Conservation (phyloP, 1,139 yeast species). For the Yamadazyma taylorii region DNA sequence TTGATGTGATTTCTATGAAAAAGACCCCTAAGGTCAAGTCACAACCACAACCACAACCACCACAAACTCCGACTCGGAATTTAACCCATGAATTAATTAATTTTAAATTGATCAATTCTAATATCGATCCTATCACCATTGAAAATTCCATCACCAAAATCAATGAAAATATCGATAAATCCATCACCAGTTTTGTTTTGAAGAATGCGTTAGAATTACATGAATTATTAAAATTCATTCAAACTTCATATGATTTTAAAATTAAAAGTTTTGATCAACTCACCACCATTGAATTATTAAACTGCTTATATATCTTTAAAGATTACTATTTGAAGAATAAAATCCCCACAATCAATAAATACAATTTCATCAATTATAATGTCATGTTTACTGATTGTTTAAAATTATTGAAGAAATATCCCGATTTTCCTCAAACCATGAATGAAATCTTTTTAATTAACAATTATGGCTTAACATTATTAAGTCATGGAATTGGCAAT, state of each 20-base stretch:
- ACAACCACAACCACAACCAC: neutral
- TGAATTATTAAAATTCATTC: constrained; percentile 25
- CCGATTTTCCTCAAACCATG: constrained; percentile 15
- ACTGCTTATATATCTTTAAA: constrained; percentile 30
- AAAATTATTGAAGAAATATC: constrained; percentile 15
- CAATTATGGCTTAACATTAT: constrained; percentile 19
- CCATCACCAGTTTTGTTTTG: constrained; percentile 19
- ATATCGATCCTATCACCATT: constrained; percentile 8
- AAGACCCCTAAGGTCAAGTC: constrained; percentile 22
- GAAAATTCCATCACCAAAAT: constrained; percentile 9
- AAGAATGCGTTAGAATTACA: constrained; percentile 22
- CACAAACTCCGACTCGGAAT: neutral
- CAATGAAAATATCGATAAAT: constrained; percentile 7
- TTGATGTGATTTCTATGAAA: constrained; percentile 35
- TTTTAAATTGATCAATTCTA: constrained; percentile 6
- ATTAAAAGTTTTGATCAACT: constrained; percentile 25
- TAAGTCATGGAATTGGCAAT: constrained; percentile 14
- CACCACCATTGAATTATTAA: constrained; percentile 29
- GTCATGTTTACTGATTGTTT: constrained; percentile 24
- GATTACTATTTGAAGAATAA: constrained; percentile 24
- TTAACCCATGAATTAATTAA: constrained; percentile 5
- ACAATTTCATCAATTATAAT: constrained; percentile 21
- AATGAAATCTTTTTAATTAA: constrained; percentile 17
- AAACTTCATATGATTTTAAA: constrained; percentile 23
- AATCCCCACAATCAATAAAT: constrained; percentile 19